Base-by-base conservation (phyloP, 1,139 yeast species). In the Zygoascus sp. region DNA sequence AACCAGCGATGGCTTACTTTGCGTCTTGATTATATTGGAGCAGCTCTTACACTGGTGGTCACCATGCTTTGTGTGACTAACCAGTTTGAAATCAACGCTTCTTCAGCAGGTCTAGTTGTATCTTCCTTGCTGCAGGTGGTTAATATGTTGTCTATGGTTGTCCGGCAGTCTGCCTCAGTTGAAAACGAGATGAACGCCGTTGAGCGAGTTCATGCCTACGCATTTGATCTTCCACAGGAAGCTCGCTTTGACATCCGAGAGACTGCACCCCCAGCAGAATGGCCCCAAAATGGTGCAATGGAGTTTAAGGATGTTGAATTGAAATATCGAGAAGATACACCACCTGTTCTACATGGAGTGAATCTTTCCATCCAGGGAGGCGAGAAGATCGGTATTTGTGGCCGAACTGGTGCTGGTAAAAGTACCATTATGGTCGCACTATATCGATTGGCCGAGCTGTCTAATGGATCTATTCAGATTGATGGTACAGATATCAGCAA, bases 111-210 rank as follows among this genome's bases (percentile, higher is more conserved):
- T 63, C 73, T 86, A 52, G 74, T 86, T 46, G 63, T 86, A 43
- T 76, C 88, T 1, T 81, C 63, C 22, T 45, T 61, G 25, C 45
- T 61, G 30, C 58, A 53, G 48, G 53, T 60, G 19, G 53, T 56
- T 34, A 54, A 54, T 21, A 57, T 62, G 62, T 52, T 62, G 58
- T 55, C 63, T 2, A 44, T 61, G 66, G 68, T 64, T 56, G 71
- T 63, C 40, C 53, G 81, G 61, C 67, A 74, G 63, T 20, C 67
- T 63, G 84, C 95, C 0, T 81, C 80, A 59, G 77, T 83, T 25
- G 95, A 87, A 62, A 86, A 84, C 64, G 83, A 83, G 59, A 77
- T 87, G 88, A 85, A 84, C 59, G 80, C 94, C 6, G 92, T 82
- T n/a, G 96, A 88, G 67, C 76, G 96, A 61, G 66, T 88, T 45